Evolutionary conservation across 768 basidiomycete genomes (phyloP).

Genomic region (Leccinum longicurvipes): DNA sequence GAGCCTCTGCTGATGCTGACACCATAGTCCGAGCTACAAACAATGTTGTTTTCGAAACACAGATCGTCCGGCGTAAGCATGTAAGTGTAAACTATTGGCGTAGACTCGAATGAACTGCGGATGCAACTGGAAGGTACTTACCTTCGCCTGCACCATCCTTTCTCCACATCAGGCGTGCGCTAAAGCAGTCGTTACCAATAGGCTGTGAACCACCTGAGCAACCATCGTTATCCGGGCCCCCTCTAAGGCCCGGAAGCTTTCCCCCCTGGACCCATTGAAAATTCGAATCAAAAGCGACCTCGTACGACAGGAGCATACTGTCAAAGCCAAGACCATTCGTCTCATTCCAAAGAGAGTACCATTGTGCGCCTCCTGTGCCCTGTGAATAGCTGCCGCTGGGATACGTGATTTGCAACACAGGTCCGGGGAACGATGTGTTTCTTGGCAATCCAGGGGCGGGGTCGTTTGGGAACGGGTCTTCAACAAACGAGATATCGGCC

Average conservation of each 20-base stretch:
- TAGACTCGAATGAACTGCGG: neutral
- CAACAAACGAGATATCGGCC: slow-evolving; percentile 56
- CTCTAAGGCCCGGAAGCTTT: slow-evolving; percentile 74
- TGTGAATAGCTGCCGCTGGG: slow-evolving; percentile 57
- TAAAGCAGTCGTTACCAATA: slow-evolving; percentile 69
- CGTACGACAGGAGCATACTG: slow-evolving; percentile 71
- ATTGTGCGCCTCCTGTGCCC: slow-evolving; percentile 62
- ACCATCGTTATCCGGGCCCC: slow-evolving; percentile 57
- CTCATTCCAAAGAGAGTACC: slow-evolving; percentile 66
- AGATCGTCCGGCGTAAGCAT: slow-evolving; percentile 61
- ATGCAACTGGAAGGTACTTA: slow-evolving; percentile 29
- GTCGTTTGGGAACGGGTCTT: slow-evolving; percentile 61
- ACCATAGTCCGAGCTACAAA: slow-evolving; percentile 74
- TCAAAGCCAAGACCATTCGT: slow-evolving; percentile 53
- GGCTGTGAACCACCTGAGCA: slow-evolving; percentile 70
- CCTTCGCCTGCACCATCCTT: slow-evolving; percentile 63
- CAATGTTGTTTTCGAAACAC: slow-evolving; percentile 51
- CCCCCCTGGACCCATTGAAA: slow-evolving; percentile 76
- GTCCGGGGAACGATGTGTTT: slow-evolving; percentile 23
- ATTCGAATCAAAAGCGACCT: slow-evolving; percentile 61
- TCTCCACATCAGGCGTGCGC: slow-evolving; percentile 76
- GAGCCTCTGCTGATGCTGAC: slow-evolving; percentile 68
- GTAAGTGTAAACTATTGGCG: slow-evolving; percentile 70
- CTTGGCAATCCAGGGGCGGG: slow-evolving; percentile 33
- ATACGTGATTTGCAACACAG: slow-evolving; percentile 61